Evolutionary conservation across 164 flowering plant species (phyloP).

Genomic region (Stephania yunnanensis): DNA sequence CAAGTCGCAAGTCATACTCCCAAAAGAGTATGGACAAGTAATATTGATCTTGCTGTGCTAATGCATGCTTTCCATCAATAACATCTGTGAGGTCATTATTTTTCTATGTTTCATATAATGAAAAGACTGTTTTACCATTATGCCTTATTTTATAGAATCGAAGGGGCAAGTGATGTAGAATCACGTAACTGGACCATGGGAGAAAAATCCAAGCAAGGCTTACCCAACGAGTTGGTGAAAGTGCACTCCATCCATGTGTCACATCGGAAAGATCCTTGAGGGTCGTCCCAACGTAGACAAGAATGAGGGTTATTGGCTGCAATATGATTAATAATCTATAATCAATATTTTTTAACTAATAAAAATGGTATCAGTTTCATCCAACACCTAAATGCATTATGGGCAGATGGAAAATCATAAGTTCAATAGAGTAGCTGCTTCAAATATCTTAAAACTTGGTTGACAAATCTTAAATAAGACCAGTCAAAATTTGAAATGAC

Average conservation of each 20-base stretch:
- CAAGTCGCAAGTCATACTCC: too few species aligned
- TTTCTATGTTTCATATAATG: too few species aligned
- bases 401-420: not conserved
- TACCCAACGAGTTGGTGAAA: constrained; percentile 82
- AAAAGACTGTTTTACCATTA: too few species aligned
- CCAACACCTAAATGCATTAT: not conserved
- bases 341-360: too few species aligned
- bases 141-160: too few species aligned
- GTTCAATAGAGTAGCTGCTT: not conserved
- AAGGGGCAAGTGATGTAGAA: too few species aligned
- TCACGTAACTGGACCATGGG: not conserved
- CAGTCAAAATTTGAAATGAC: not conserved
- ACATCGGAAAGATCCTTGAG: constrained; percentile 96
- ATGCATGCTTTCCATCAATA: too few species aligned
- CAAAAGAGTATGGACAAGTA: too few species aligned
- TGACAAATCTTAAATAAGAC: not conserved
- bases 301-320: constrained; percentile 85
- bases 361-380: not conserved
- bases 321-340: constrained; percentile 31
- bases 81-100: too few species aligned
- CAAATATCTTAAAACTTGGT: not conserved
- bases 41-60: too few species aligned
- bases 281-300: constrained; percentile 94
- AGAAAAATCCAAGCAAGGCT: constrained; percentile 11
- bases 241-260: constrained; percentile 83